Base-by-base conservation (phyloP, 2,329 filamentous ascomycete species). In the Diplodia mutila region DNA sequence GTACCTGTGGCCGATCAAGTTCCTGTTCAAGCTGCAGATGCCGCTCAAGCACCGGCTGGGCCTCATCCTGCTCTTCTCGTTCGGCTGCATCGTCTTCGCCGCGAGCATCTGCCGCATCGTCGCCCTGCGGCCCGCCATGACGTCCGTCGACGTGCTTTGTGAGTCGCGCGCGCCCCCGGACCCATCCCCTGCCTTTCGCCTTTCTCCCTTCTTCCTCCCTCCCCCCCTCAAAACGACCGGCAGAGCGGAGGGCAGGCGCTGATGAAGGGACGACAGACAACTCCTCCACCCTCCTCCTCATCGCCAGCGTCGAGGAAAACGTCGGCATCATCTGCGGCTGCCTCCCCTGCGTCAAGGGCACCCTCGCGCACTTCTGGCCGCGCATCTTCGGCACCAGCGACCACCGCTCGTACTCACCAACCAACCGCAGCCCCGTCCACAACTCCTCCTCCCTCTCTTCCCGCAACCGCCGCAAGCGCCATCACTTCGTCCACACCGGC, bases 261-360 rank as follows among this genome's bases (percentile, higher is more conserved):
- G 29, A 29, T 8, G 29, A 8, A 1, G 29, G 29, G 29, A 32
- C 4, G 1, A 34, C 18, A 61, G 59, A 74, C 71, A 68, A 75
- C 23, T 75, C 72, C 16, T 71, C 71, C 3, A 69, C 68, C 8
- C 69, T 73, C 18, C 75, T 72, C 61, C 70, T 73, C 49, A 72
- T 76, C 53, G 72, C 74, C 65, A 72, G 71, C 1, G 70, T 76
- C 25, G 76, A 78, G 65, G 69, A 69, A 42, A 71, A 72, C 42
- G 37, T 75, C 9, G 76, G 73, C 27, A 76, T 77, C 14, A 72
- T 72, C 8, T 76, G 75, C 46, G 75, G 75, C 52, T 77, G 74
- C 42, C 71, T 78, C 2, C 75, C 75, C 5, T 71, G 71, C 37
- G 73, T 72, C 69, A 77, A 76, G 65, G 73, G 74, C 3, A 69